A percentile compares a stretch with the other conserved stretches of the same genome.
phyloP scores from a whole-genome alignment of 768 basidiomycete genomes.

The Boletus rufocinnamomeus region DNA sequence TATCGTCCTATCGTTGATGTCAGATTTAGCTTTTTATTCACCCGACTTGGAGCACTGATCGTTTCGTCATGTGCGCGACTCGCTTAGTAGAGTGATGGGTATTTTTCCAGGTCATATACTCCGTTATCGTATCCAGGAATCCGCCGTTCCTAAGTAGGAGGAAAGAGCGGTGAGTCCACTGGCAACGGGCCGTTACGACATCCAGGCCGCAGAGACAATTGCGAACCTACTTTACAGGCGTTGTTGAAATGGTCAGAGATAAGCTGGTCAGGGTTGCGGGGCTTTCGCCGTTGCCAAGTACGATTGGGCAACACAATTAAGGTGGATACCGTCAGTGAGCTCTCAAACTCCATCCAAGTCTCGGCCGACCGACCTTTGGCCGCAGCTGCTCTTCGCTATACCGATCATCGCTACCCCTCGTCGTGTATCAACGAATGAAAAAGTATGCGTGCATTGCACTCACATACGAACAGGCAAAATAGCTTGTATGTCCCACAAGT shows the following conservation, averaged over 20 bases:
- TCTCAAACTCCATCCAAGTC: slow-evolving; percentile 2
- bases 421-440: not conserved
- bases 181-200: not conserved
- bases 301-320: not conserved
- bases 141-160: not conserved
- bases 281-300: not conserved
- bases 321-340: not conserved
- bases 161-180: not conserved
- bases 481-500: not conserved
- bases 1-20: not conserved
- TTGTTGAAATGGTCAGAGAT: not conserved
- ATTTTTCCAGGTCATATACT: not conserved
- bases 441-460: too few species aligned
- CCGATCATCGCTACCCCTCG: not conserved
- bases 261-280: not conserved
- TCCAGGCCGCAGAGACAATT: not conserved
- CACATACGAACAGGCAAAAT: not conserved
- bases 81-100: too few species aligned
- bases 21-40: not conserved
- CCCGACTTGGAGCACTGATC: not conserved
- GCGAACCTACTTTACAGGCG: not conserved
- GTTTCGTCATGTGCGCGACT: too few species aligned
- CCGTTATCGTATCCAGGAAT: not conserved
- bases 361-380: not conserved
- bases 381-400: not conserved